Evolutionary conservation across 192 early-diverging fungal species (phyloP), one percentile per base, ranked within the genome.

Genomic region (Globomyces pollinis-pini): DNA sequence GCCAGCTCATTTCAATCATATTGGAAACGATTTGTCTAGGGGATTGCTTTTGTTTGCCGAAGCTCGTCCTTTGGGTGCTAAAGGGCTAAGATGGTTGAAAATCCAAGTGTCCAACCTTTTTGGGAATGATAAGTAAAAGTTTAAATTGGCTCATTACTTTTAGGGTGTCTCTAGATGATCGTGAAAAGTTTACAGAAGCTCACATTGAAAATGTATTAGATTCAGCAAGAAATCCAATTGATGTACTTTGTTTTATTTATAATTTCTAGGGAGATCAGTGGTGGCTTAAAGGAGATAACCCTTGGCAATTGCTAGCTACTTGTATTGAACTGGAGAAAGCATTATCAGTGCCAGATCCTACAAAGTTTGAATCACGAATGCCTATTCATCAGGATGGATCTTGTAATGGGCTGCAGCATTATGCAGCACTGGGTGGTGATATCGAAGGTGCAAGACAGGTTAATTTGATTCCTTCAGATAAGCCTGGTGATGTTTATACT

Each of bases 351-450:
- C 75, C 83, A 3, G 66, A 91, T 18, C 92, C 95, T 0, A 72
- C 74, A 20, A 67, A 69, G 28, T 94, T 81, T 59, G 62, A 76
- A 35, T 91, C 86, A 43, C 66, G 77, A 12, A 66, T 96, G 42
- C 93, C 91, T 8, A 77, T 98, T 15, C 95, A 98, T 69, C 93
- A 95, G 67, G 96, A 99, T 67, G 96, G 93, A 26, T 93, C 92
- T 0, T 99, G 96, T 72, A 96, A 96, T 59, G 96, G 96, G 9
- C 74, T 99, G 57, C 96, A 99, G 78, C 96, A 99, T 74, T 96
- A 96, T 65, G 96, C 96, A 2, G 93, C 96, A 1, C 73, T 99
- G 54, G 94, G 93, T 47, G 90, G 92, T 61, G 96, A 99, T 66
- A 68, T 75, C 29, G 77, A 79, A 31, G 93, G 93, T 38, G 96